Evolutionary conservation across 2,329 filamentous ascomycete species (phyloP), one percentile per base, ranked within the genome.

Genomic region (Trichocomaceae sp.): DNA sequence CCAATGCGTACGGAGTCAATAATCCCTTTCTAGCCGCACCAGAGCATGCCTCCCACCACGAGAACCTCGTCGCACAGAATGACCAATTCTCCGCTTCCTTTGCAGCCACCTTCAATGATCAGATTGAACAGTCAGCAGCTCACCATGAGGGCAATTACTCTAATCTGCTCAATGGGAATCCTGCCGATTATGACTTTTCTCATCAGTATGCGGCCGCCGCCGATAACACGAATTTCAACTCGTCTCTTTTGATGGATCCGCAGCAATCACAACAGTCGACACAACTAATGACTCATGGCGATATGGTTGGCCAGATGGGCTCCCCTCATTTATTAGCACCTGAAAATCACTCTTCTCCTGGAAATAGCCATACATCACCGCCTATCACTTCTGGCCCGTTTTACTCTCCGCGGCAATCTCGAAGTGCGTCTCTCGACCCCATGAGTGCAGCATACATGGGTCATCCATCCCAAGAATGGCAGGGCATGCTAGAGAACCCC

Each of bases 401-500:
- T 66, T 75, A 76, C 59, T 77, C 56, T 6, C 77, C 80, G 51
- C 75, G 74, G 55, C 79, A 83, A 66, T 83, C 83, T 52, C 77
- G 82, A 52, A 77, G 83, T 62, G 74, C 78, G 19, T 85, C 83
- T 20, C 71, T 86, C 31, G 83, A 84, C 59, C 83, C 83, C 5
- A 74, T 77, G 7, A 83, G 75, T 60, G 80, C 82, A 2, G 79
- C 81, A 49, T 85, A 80, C 61, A 74, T 79, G 44, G 77, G 79
- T 59, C 72, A 72, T 15, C 51, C 29, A 52, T 69, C 74, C 46
- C 73, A 75, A 48, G 83, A 86, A 58, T 86, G 83, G 83, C 70
- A 73, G 55, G 75, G 76, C 33, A 73, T 79, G 66, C 69, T 78
- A 58, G 77, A 75, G 65, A 79, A 80, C 62, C 72, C 75, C 37